Evolutionary conservation across 108 stramenopile species (phyloP).

Genomic region (Schizochytrium sp.): DNA sequence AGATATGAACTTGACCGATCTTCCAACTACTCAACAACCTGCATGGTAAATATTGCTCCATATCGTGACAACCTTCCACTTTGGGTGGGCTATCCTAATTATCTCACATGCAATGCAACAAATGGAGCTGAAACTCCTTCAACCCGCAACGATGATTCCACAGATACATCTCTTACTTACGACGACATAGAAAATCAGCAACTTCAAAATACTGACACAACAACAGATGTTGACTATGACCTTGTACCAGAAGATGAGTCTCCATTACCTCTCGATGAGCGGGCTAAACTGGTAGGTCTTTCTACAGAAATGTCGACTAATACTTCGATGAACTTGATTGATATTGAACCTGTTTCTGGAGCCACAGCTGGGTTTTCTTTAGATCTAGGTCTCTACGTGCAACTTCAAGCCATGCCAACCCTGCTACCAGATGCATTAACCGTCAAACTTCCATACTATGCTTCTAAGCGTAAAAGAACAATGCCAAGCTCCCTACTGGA

Average conservation of each 20-base stretch:
- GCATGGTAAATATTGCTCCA: conserved; percentile 19
- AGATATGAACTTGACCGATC: not conserved
- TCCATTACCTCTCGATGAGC: conserved; percentile 34
- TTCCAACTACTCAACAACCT: conserved; percentile 3
- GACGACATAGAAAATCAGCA: not conserved
- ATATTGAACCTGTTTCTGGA: conserved; percentile 22
- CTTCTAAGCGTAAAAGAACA: not conserved
- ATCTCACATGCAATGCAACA: conserved; percentile 13
- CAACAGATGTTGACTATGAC: not conserved
- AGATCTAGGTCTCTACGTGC: conserved; percentile 17
- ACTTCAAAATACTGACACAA: not conserved
- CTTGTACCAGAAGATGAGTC: not conserved
- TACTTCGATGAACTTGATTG: not conserved
- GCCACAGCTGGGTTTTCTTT: not conserved
- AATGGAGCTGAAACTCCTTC: conserved; percentile 24
- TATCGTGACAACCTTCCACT: not conserved
- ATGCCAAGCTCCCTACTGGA: not conserved
- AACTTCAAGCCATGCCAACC: conserved; percentile 19
- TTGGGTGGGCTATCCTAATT: conserved; percentile 1
- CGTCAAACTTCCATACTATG: conserved; percentile 37
- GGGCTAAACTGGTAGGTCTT: conserved; percentile 12
- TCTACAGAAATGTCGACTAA: not conserved
- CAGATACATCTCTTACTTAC: not conserved
- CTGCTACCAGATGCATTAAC: not conserved
- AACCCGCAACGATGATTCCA: not conserved